Evolutionary conservation across 768 basidiomycete genomes (phyloP).

Genomic region (Phylloporus arenicola): DNA sequence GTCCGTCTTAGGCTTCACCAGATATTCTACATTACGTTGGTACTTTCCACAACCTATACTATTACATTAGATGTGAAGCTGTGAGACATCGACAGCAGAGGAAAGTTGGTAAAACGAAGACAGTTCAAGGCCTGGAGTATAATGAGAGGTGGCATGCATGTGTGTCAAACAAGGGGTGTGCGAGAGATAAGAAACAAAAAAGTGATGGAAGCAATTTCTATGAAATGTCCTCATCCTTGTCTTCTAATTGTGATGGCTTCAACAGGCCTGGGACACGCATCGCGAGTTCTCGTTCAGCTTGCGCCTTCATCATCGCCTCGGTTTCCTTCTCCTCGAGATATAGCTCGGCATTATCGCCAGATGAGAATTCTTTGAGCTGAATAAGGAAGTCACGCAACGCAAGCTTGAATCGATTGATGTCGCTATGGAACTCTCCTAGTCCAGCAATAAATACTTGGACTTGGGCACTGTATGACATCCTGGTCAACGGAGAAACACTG

Average conservation of each 20-base stretch:
- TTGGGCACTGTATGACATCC: constrained; percentile 47
- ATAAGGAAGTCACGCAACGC: constrained; percentile 96
- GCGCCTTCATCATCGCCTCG: constrained; percentile 69
- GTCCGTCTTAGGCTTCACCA: constrained; percentile 12
- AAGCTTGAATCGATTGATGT: constrained; percentile 88
- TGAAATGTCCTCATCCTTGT: constrained; percentile 80
- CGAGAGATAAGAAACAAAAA: constrained; percentile 16
- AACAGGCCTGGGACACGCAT: constrained; percentile 97
- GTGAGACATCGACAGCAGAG: constrained; percentile 29
- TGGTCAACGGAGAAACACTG: constrained; percentile 7
- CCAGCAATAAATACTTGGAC: constrained; percentile 63
- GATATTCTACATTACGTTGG: constrained; percentile 26
- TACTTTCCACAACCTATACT: constrained; percentile 30
- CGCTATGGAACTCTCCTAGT: constrained; percentile 67
- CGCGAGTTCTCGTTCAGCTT: constrained; percentile 82
- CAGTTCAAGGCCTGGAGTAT: constrained; percentile 23
- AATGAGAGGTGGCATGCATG: constrained; percentile 17
- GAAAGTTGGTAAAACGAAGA: constrained; percentile 22
- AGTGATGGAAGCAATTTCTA: constrained; percentile 26
- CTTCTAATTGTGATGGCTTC: constrained; percentile 91
- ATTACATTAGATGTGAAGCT: constrained; percentile 35
- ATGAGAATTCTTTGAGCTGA: constrained; percentile 95
- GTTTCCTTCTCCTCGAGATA: constrained; percentile 93
- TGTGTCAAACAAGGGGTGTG: constrained; percentile 23
- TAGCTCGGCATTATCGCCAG: constrained; percentile 83